Evolutionary conservation across 805 yeast species (phyloP).

Genomic region (Candida easanensis): DNA sequence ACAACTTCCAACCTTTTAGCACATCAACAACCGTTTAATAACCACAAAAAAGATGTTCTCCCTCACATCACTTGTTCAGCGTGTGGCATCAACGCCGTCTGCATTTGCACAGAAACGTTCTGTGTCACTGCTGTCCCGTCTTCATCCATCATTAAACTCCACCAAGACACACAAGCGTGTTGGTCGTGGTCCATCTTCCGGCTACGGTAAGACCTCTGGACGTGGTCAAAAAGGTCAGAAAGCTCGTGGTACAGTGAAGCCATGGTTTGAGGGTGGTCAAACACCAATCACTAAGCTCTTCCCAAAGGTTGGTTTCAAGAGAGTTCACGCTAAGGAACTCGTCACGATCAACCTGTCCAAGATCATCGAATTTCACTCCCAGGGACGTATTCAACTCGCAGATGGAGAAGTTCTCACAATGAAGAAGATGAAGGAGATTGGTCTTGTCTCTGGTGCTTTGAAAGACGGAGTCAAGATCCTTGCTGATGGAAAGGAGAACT

Average conservation of each 20-base stretch:
- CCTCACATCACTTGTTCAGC: constrained; percentile 6
- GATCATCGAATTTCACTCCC: constrained; percentile 67
- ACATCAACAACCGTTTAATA: too few relatives aligned
- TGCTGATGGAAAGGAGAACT: constrained; percentile 55
- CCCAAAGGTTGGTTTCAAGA: constrained; percentile 85
- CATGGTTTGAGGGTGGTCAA: constrained; percentile 99
- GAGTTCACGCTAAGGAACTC: constrained; percentile 53
- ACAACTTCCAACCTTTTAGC: too few relatives aligned
- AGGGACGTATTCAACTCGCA: constrained; percentile 57
- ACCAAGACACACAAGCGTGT: constrained; percentile 63
- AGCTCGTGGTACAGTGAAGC: constrained; percentile 86
- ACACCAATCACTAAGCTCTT: constrained; percentile 81
- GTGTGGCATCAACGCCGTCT: neutral
- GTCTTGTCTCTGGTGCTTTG: constrained; percentile 68
- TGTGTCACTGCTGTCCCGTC: constrained; percentile 47
- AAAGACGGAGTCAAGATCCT: constrained; percentile 81
- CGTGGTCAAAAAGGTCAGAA: constrained; percentile 99
- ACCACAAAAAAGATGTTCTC: too few relatives aligned
- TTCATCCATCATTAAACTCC: constrained; percentile 62
- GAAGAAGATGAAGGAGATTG: constrained; percentile 70
- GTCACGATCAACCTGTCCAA: constrained; percentile 56
- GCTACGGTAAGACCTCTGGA: constrained; percentile 91
- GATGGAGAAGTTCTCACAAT: constrained; percentile 69
- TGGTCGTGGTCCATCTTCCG: constrained; percentile 96
- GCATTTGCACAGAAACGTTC: constrained; percentile 29